Evolutionary conservation across 2,329 filamentous ascomycete species (phyloP), one percentile per base, ranked within the genome.

Genomic region (Colletotrichum sojae): DNA sequence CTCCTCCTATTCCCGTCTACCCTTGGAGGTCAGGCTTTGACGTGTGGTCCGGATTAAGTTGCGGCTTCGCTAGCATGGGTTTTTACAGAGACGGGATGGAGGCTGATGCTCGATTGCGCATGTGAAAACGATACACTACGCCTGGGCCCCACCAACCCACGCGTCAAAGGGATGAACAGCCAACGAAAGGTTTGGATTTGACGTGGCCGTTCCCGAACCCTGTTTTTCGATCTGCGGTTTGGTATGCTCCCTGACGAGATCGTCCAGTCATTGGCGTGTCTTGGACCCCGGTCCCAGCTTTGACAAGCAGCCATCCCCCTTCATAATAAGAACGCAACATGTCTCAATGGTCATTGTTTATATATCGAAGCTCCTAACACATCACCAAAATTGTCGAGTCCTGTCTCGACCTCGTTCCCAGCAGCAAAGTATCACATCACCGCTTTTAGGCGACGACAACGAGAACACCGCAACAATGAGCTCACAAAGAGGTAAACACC

Each of bases 401-500:
- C 22, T 15, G 22, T 25, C 20, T 49, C 52, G 27, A 31, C 4
- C 27, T 25, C 43, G 25, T 15, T 18, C 12, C 0, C 16, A 18
- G 13, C 54, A 59, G 1, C 20, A 16, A 39, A 6, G 18, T n/a
- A 27, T 2, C 45, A 43, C 36, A 27, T 2, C 45, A 51, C 36
- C 61, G 66, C 66, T 68, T 18, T 68, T 55, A 68, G 66, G 61
- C 66, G 43, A 46, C 13, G 10, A 46, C 5, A 31, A 0, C 13
- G 0, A 12, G 2, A n/a, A 16, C 2, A 4, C 0, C 12, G 31
- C n/a, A 40, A 16, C 12, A 0, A 71, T 71, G 67, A 66, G 66
- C 22, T 59, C 64, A 16, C 56, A 51, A 53, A 27, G 65, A 64
- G 65, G 69, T 51, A 70, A 63, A 18, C 71, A 43, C 6, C 4